These are phyloP conservation scores for Calonectria crousiana DNA, from an alignment of 2,329 filamentous ascomycete species.

Conservation along the genomic window DNA sequence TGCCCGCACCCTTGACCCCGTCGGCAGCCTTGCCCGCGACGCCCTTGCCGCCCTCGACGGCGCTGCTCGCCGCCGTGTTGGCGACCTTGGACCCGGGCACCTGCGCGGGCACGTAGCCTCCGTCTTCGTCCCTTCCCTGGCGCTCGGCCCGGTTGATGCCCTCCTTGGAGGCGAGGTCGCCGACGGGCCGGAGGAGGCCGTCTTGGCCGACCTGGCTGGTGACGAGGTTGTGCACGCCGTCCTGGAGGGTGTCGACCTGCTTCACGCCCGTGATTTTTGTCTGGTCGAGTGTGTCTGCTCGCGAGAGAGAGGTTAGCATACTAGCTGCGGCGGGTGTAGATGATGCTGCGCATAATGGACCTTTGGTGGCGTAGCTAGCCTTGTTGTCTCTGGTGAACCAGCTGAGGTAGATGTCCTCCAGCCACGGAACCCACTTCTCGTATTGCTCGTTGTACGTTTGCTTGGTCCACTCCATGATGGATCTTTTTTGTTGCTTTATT, in stretches of 20 bases:
- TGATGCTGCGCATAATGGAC: constrained; percentile 57
- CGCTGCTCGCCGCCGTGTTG: constrained; percentile 42
- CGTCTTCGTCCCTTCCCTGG: constrained; percentile 72
- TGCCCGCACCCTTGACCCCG: constrained; percentile 47
- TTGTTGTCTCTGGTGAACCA: constrained; percentile 86
- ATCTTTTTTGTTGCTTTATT: not conserved
- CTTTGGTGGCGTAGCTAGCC: constrained; percentile 76
- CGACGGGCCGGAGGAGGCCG: constrained; percentile 73
- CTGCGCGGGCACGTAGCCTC: constrained; percentile 57
- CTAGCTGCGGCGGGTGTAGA: rapidly evolving
- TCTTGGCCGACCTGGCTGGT: constrained; percentile 76
- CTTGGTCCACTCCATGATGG: constrained; percentile 66
- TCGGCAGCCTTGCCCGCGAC: constrained; percentile 42
- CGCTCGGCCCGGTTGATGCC: constrained; percentile 75
- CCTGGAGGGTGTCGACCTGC: constrained; percentile 77
- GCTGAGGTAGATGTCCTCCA: constrained; percentile 78
- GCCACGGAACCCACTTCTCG: constrained; percentile 81
- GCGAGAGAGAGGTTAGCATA: constrained; percentile 26
- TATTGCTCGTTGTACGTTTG: constrained; percentile 79
- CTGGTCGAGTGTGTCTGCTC: constrained; percentile 73
- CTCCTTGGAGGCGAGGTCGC: constrained; percentile 72
- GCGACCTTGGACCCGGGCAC: constrained; percentile 45
- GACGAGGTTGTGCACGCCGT: constrained; percentile 73
- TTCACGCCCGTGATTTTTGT: constrained; percentile 76
- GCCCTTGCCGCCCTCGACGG: constrained; percentile 48